Evolutionary conservation across 768 basidiomycete genomes (phyloP), one percentile per base, ranked within the genome.

Genomic region (Suillus bovinus): DNA sequence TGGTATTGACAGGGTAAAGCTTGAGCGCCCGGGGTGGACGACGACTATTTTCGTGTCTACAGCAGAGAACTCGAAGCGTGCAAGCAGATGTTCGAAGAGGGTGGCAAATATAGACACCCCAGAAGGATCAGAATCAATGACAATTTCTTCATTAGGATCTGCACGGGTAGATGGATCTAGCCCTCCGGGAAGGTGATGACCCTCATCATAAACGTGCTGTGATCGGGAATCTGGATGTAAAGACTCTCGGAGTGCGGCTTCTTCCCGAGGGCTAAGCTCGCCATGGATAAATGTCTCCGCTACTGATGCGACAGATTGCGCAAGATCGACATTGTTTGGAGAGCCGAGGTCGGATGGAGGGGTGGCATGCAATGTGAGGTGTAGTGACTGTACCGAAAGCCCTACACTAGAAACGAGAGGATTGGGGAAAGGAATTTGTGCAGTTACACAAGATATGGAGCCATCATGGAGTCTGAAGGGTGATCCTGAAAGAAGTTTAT

Each of bases 261-360:
- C 91, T 70, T 96, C 93, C 64, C 80, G 79, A 8, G 83, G 79
- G 27, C 86, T 82, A 56, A 97, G 78, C 69, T 95, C 93, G 65
- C 92, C 83, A 53, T 95, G 90, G 29, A 96, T 79, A 75, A 98
- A 98, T 4, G 89, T 86, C 67, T 93, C 89, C 2, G 94, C 92
- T 16, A 90, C 85, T n/a, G 88, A 88, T 31, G 83, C 83, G n/a
- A 94, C 88, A 27, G 94, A 94, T 52, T 88, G 85, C 5, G 91
- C 79, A 16, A 96, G 81, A 70, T 88, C 83, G 42, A 73, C 64
- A 55, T 68, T 68, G 20, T 70, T 44, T 58, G 55, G 55, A 63
- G 69, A 20, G 66, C 64, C 46, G 41, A 31, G 6, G 62, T 60
- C 24, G 34, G 58, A 42, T 53, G 62, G 54, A 52, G 67, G 55